Percentiles rank a stretch among this genome's conserved stretches.
Evolutionary conservation across 495 filamentous ascomycete genomes (phyloP).

Genomic region (Neurospora sp.): DNA sequence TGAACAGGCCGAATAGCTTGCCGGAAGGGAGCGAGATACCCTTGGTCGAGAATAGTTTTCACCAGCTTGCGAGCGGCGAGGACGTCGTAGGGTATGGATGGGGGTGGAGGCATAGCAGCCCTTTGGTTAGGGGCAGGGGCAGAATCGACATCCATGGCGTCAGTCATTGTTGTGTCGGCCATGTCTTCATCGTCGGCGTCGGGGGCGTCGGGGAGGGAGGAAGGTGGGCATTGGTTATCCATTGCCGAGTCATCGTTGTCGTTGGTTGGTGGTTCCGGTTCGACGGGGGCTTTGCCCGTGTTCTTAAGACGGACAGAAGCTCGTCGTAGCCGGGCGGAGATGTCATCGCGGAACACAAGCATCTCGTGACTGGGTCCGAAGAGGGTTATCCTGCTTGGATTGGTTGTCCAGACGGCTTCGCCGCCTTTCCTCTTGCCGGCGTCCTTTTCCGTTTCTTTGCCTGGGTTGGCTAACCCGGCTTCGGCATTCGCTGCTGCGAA

Average conservation of each 20-base stretch:
- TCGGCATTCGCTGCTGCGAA: conserved; percentile 69
- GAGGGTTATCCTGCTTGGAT: conserved; percentile 67
- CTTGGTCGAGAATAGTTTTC: conserved; percentile 90
- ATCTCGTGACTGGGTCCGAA: conserved; percentile 84
- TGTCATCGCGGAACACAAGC: conserved; percentile 75
- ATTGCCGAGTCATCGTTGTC: conserved; percentile 26
- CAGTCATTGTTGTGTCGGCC: conserved; percentile 2
- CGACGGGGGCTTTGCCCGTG: conserved; percentile 5
- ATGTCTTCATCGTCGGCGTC: not conserved
- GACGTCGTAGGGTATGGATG: conserved; percentile 37
- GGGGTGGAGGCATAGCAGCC: not conserved
- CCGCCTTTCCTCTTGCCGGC: conserved; percentile 45
- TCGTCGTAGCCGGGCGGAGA: conserved; percentile 64
- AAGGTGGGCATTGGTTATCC: not conserved
- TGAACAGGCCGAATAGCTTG: conserved; percentile 63
- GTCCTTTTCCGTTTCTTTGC: conserved; percentile 7
- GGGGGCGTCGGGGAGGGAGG: conserved; percentile 9
- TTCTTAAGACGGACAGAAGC: conserved; percentile 53
- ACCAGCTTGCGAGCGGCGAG: conserved; percentile 68
- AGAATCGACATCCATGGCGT: conserved; percentile 36
- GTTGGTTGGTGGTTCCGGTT: not conserved
- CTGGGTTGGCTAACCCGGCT: conserved; percentile 15
- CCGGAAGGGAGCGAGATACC: conserved; percentile 76
- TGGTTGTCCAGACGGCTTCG: conserved; percentile 77
- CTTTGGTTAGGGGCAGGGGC: not conserved